Conservation (phyloP, 2,329 filamentous ascomycete species). For the Colletotrichum caudatum region DNA sequence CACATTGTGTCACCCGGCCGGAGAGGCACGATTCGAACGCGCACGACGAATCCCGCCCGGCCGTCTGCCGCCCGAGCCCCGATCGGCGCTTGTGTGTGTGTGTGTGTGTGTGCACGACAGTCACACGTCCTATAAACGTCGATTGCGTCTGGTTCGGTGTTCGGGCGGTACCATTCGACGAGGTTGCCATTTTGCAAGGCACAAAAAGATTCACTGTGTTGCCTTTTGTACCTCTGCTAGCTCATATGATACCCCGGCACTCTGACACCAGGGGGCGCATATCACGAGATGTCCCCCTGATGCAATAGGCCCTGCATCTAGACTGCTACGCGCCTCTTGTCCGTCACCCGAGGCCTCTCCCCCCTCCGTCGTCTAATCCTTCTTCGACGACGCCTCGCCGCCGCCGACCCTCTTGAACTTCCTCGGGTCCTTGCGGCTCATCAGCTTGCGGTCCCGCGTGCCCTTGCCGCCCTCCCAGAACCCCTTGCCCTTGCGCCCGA, state of each 20-base stretch:
- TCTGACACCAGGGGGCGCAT: neutral
- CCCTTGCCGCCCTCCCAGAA: conserved; percentile 92
- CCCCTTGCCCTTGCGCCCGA: conserved; percentile 74
- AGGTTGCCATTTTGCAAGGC: too few relatives aligned
- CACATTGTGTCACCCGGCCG: conserved; percentile 11
- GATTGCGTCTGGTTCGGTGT: too few relatives aligned
- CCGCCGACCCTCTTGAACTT: conserved; percentile 75
- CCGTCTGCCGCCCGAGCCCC: conserved; percentile 20
- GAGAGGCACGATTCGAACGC: conserved; percentile 15
- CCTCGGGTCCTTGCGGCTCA: conserved; percentile 82
- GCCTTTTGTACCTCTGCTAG: too few relatives aligned
- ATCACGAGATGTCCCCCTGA: too few relatives aligned
- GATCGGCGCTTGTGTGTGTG: conserved; percentile 22
- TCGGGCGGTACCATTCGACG: too few relatives aligned
- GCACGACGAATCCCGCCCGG: conserved; percentile 29
- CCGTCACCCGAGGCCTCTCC: neutral
- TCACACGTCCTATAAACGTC: too few relatives aligned
- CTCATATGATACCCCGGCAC: too few relatives aligned
- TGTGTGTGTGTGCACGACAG: neutral
- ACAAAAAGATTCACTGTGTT: too few relatives aligned
- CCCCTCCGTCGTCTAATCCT: conserved; percentile 43
- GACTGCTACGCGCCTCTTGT: neutral
- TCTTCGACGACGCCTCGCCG: conserved; percentile 50
- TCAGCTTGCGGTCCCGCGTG: conserved; percentile 76
- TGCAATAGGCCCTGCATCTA: neutral